These are phyloP conservation scores for Paraphoma chrysanthemicola DNA, from an alignment of 2,329 filamentous ascomycete species.

Conservation along the genomic window DNA sequence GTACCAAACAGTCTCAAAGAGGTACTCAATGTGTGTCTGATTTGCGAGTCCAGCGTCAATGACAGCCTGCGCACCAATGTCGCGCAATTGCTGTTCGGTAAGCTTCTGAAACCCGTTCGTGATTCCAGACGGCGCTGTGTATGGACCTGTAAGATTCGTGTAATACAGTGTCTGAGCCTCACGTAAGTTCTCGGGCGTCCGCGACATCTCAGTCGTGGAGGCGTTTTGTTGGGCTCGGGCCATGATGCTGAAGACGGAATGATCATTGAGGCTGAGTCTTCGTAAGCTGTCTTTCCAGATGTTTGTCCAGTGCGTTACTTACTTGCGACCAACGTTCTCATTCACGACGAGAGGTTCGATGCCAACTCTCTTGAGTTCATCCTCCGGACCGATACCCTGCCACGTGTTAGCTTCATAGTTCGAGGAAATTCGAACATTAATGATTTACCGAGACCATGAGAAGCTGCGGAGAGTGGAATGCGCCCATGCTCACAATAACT, in stretches of 20 bases:
- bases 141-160: slow-evolving; percentile 35
- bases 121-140: slow-evolving; percentile 39
- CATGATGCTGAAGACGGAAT: slow-evolving; percentile 36
- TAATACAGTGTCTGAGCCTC: slow-evolving; percentile 35
- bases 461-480: slow-evolving; percentile 47
- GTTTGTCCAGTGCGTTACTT: neutral
- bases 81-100: slow-evolving; percentile 21
- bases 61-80: slow-evolving; percentile 23
- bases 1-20: slow-evolving; percentile 33
- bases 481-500: slow-evolving; percentile 42
- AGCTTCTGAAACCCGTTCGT: slow-evolving; percentile 40
- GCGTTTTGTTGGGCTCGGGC: slow-evolving; percentile 26
- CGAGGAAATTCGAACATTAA: slow-evolving; percentile 22
- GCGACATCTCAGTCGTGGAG: slow-evolving; percentile 32
- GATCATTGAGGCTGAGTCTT: slow-evolving; percentile 21
- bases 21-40: slow-evolving; percentile 38
- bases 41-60: slow-evolving; percentile 27
- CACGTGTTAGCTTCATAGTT: neutral
- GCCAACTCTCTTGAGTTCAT: slow-evolving; percentile 24
- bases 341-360: slow-evolving; percentile 36
- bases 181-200: slow-evolving; percentile 28
- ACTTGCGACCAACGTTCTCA: slow-evolving; percentile 40
- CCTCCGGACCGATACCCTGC: slow-evolving; percentile 44
- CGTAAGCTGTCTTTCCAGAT: neutral
- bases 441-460: slow-evolving; percentile 45